A percentile compares a stretch with the other conserved stretches of the same genome.
These are phyloP conservation scores for Oryza nivara DNA, from an alignment of 176 grass and related monocot species.

Conservation along the genomic window DNA sequence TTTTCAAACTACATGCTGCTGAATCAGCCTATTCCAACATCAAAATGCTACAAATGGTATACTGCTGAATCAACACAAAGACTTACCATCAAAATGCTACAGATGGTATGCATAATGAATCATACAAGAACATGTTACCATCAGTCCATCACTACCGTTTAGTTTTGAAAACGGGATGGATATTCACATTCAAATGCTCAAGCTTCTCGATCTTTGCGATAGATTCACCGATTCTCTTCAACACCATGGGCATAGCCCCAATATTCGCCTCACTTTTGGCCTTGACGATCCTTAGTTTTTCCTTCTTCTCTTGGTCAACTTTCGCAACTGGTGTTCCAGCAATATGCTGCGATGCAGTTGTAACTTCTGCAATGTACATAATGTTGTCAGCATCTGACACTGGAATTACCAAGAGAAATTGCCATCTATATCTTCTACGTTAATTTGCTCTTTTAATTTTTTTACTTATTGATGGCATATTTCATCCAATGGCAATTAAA, in stretches of 20 bases:
- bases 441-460: not conserved
- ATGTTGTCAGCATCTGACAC: not conserved
- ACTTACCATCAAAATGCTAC: not conserved
- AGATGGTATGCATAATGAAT: not conserved
- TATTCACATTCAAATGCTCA: constrained; percentile 18
- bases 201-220: constrained; percentile 37
- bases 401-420: not conserved
- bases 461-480: not conserved
- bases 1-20: not conserved
- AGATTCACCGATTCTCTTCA: constrained; percentile 36
- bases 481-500: not conserved
- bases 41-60: not conserved
- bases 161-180: constrained; percentile 37
- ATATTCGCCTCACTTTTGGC: constrained; percentile 31
- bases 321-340: not conserved
- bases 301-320: not conserved
- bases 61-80: not conserved
- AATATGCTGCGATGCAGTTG: not conserved
- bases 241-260: constrained; percentile 28
- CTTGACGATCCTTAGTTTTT: constrained; percentile 46
- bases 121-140: not conserved
- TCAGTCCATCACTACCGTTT: not conserved
- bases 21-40: not conserved
- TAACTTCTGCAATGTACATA: constrained; percentile 39
- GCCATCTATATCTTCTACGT: not conserved